These are phyloP conservation scores for Dactylonectria macrodidyma DNA, from an alignment of 2,329 filamentous ascomycete genomes.

Conservation along the genomic window DNA sequence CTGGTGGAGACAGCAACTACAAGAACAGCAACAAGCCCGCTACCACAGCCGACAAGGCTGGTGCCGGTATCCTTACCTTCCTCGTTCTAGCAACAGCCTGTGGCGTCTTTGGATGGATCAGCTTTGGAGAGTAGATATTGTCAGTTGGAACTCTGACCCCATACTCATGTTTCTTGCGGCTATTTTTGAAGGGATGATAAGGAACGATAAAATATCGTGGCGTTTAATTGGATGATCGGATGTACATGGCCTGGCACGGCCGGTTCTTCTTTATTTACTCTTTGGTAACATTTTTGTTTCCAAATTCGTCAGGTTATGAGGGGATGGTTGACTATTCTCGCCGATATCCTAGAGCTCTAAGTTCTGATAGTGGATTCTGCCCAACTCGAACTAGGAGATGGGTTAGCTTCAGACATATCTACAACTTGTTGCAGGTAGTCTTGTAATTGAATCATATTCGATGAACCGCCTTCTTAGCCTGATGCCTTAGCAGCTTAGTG, in stretches of 20 bases:
- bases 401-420: conserved; percentile 12
- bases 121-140: conserved; percentile 51
- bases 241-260: conserved; percentile 42
- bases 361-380: background rate
- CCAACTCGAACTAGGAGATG: background rate
- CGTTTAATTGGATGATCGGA: conserved; percentile 46
- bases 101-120: conserved; percentile 66
- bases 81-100: conserved; percentile 58
- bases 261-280: conserved; percentile 29
- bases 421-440: conserved; percentile 1
- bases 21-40: conserved; percentile 53
- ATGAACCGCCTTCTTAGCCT: conserved; percentile 6
- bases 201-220: conserved; percentile 36
- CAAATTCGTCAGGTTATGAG: conserved; percentile 2
- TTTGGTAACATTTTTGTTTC: conserved; percentile 28
- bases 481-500: conserved; percentile 6
- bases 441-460: conserved; percentile 18
- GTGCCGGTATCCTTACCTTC: conserved; percentile 64
- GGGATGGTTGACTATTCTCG: conserved; percentile 13
- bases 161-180: conserved; percentile 32
- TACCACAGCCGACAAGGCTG: conserved; percentile 61
- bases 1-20: conserved; percentile 54
- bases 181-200: conserved; percentile 28
- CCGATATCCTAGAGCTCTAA: conserved; percentile 2
- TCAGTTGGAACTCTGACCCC: conserved; percentile 22